Evolutionary conservation across 2,329 filamentous ascomycete species (phyloP), one percentile per base, ranked within the genome.

Genomic region (Neonectria punicea): DNA sequence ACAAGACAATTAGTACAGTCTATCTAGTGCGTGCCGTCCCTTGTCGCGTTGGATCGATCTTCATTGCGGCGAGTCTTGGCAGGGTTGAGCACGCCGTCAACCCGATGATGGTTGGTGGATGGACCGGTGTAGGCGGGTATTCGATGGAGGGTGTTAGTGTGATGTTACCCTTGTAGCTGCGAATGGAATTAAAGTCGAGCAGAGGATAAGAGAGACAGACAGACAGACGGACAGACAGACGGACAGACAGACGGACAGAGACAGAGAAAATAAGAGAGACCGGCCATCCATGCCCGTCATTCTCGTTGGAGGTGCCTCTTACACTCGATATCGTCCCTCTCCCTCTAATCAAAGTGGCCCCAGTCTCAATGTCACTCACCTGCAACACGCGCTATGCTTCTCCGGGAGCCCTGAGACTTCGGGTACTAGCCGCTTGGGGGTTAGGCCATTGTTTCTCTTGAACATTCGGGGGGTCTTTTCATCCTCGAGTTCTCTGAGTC

Each of bases 401-500:
- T 32, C 5, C 34, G 16, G 36, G 49, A 34, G 39, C 32, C 43
- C 53, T 34, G 32, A 25, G 44, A 34, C 50, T 20, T 20, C 28
- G n/a, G 11, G 50, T 10, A 41, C 20, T 54, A 54, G 30, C 50
- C 14, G 28, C 5, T 28, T 18, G 41, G 34, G 32, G 51, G 43
- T 53, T 47, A 58, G 44, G 22, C 34, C 28, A 22, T 18, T 20
- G 41, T 61, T 64, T 64, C 61, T 72, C 61, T 72, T 60, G 61
- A 73, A 71, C 60, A 53, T 63, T 55, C 59, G 46, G 56, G 51
- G 66, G 53, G 66, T 60, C 64, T 70, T 44, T 25, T 25, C 25
- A 57, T 46, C 22, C 25, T 25, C 51, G 34, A 25, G 25, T n/a
- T 20, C 46, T 39, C 46, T 32, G 54, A 53, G 60, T 56, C 53